Evolutionary conservation across 108 stramenopile species (phyloP).

Genomic region (Skeletonema menzelii): DNA sequence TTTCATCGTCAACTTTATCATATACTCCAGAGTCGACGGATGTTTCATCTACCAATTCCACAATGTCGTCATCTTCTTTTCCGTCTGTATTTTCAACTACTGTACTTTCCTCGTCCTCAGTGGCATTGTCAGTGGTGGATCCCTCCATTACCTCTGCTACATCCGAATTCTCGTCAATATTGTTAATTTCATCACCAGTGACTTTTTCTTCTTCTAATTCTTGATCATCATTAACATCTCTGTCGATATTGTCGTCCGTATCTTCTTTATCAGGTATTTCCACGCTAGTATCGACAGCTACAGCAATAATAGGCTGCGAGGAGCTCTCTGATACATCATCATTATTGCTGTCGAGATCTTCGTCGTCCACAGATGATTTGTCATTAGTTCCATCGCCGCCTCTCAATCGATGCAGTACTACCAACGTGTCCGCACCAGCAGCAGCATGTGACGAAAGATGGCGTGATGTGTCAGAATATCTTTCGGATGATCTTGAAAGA

Average conservation of each 20-base stretch:
- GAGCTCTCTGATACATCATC: neutral
- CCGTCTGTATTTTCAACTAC: neutral
- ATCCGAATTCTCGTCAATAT: neutral
- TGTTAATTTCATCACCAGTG: no score
- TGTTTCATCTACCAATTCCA: constrained; percentile 1
- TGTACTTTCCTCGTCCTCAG: neutral
- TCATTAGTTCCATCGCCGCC: constrained; percentile 9
- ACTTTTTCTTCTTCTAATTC: no score
- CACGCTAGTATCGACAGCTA: neutral
- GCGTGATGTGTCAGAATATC: neutral
- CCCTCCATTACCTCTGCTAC: neutral
- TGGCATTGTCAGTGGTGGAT: neutral
- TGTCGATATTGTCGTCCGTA: neutral
- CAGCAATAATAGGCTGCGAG: neutral
- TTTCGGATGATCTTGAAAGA: neutral
- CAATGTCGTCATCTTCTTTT: neutral
- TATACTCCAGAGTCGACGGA: no score
- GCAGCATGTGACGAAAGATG: neutral
- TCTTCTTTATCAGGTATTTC: neutral
- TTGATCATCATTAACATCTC: neutral
- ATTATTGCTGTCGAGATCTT: neutral
- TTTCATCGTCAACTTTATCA: constrained; percentile 1
- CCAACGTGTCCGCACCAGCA: neutral
- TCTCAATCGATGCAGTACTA: constrained; percentile 7
- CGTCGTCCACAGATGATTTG: neutral